Evolutionary conservation across 73 alveolate species (phyloP), one percentile per base, ranked within the genome.

Genomic region (Uronychia binucleata): DNA sequence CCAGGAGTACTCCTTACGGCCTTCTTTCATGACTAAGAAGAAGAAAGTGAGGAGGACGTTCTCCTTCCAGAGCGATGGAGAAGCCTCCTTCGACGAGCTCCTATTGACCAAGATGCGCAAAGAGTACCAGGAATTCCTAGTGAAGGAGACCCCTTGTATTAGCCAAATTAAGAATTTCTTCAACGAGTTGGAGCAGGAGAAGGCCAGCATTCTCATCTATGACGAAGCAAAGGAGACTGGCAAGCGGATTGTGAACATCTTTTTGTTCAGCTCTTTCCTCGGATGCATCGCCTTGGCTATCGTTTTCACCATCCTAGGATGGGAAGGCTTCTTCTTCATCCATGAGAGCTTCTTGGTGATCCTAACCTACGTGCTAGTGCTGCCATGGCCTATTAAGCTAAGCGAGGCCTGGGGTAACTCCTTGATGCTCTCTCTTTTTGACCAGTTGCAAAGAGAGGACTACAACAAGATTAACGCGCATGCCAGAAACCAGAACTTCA

Each of bases 381-480:
- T 77, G 0, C 92, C 92, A 13, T 33, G 30, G 59, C 28, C 78
- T 1, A 30, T 86, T n/a, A 28, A 77, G 1, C 31, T 86, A 1
- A 33, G 87, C 30, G 92, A 86, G 58, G 87, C 92, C 1, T 86
- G 92, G 92, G 92, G 86, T 0, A 86, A 86, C 67, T 79, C 92
- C 14, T 27, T 86, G 27, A 86, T 86, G 30, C 77, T 77, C 30
- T 46, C 92, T 11, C 78, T 86, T 26, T 86, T 86, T 58, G 74
- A 86, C 31, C 28, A 58, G 1, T 35, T 86, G 79, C 46, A 86
- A 58, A 30, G n/a, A 33, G 87, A 78, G 1, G 92, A 86, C 74
- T 86, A 86, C 83, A 78, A 86, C 29, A 86, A 86, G 83, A 57
- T 27, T 30, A n/a, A n/a, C n/a, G n/a, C n/a, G n/a, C n/a, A n/a